Conservation (phyloP, 2,329 filamentous ascomycete species). For the Penicillium frequentans region DNA sequence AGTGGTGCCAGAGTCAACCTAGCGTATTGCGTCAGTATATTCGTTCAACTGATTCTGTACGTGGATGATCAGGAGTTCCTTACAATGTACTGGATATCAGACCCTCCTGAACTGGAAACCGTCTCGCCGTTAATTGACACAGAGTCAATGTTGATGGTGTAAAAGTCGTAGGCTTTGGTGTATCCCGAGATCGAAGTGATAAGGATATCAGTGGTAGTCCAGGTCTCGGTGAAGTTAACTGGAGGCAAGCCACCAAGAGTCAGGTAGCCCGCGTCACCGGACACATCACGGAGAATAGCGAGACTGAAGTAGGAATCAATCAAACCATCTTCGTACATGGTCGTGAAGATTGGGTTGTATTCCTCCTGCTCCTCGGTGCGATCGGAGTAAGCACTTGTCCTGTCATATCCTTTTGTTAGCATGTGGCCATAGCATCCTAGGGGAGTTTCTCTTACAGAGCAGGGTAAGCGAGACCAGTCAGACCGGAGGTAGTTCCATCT, state of each 20-base stretch:
- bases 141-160: conserved; percentile 19
- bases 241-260: conserved; percentile 22
- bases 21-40: conserved; percentile 3
- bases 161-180: conserved; percentile 14
- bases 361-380: not conserved
- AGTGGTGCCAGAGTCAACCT: conserved; percentile 29
- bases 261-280: conserved; percentile 15
- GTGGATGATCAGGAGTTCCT: not conserved
- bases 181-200: conserved; percentile 16
- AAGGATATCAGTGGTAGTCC: conserved; percentile 17
- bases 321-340: conserved; percentile 7
- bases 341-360: conserved; percentile 11
- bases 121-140: conserved; percentile 9
- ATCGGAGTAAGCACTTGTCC: conserved; percentile 6
- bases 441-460: not conserved
- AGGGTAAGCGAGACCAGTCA: conserved; percentile 8
- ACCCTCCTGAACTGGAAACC: conserved; percentile 6
- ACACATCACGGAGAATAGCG: conserved; percentile 6
- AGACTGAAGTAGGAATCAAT: conserved; percentile 10
- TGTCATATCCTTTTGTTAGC: not conserved
- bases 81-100: conserved; percentile 15
- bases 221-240: conserved; percentile 6
- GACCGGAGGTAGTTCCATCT: conserved; percentile 8
- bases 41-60: not conserved
- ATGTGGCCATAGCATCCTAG: no score